Evolutionary conservation across 805 yeast species (phyloP).

Genomic region (Kuraishia floccosa): DNA sequence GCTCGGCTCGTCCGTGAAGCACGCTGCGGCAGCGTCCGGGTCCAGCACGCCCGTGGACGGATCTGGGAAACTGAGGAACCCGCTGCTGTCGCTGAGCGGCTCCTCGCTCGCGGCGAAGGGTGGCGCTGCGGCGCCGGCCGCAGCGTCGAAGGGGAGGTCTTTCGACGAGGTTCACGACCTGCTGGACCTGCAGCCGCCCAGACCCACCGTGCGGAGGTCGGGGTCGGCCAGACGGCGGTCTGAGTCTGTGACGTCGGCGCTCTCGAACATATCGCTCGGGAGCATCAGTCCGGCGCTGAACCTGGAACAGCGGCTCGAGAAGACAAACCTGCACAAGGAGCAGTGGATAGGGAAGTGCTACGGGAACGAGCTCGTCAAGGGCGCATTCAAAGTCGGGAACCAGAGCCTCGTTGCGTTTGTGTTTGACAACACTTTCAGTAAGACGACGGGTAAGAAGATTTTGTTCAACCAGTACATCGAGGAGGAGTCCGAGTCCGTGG

Average conservation of each 20-base stretch:
- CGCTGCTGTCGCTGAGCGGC: no score
- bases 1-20: background rate
- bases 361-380: conserved; percentile 54
- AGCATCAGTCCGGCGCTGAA: background rate
- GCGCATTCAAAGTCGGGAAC: conserved; percentile 41
- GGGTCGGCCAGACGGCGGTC: background rate
- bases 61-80: no score
- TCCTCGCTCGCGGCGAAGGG: no score
- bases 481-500: conserved; percentile 9
- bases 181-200: background rate
- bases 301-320: conserved; percentile 46
- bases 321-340: conserved; percentile 38
- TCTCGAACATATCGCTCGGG: background rate
- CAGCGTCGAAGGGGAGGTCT: no score
- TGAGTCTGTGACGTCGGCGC: background rate
- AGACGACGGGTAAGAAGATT: conserved; percentile 72
- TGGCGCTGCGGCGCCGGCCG: no score
- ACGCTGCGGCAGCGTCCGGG: no score
- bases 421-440: conserved; percentile 86
- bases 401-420: conserved; percentile 80
- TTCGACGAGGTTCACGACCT: conserved; percentile 1
- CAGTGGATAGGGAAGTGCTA: conserved; percentile 44
- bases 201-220: background rate
- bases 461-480: conserved; percentile 44
- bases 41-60: background rate